phyloP scores from a whole-genome alignment of 768 basidiomycete genomes.

The Galerina marginata region DNA sequence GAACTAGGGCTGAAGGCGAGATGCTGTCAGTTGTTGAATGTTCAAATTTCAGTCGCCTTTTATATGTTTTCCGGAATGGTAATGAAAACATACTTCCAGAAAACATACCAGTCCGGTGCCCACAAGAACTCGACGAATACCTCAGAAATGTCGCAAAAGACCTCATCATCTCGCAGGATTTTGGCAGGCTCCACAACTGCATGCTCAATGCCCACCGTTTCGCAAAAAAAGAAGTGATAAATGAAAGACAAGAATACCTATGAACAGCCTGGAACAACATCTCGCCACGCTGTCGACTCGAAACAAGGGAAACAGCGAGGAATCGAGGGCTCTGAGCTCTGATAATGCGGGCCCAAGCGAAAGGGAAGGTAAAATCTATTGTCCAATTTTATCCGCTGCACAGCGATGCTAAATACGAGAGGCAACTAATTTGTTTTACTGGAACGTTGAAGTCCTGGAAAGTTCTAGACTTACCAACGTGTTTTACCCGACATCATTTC shows the following conservation, averaged over 20 bases:
- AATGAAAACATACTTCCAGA: not conserved
- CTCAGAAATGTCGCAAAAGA: not conserved
- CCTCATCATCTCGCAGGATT: not conserved
- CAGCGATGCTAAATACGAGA: no score
- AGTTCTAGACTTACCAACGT: no score
- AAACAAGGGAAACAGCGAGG: no score
- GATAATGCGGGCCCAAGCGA: no score
- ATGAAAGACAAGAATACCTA: not conserved
- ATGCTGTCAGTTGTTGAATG: not conserved
- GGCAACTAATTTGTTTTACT: no score
- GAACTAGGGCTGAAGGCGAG: constrained; percentile 2
- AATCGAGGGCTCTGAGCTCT: no score
- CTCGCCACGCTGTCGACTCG: not conserved
- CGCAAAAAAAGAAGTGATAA: not conserved
- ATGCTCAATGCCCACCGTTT: not conserved
- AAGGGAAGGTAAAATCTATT: no score
- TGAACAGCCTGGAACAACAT: not conserved
- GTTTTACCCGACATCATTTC: no score
- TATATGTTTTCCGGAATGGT: not conserved
- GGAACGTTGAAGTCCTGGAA: no score
- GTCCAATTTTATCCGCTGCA: no score
- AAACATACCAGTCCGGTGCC: not conserved
- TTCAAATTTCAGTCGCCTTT: not conserved
- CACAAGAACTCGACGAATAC: not conserved
- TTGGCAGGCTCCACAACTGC: constrained; percentile 6